These are phyloP conservation scores for Pythium rishiriense DNA, from an alignment of 352 stramenopile species.

Conservation along the genomic window DNA sequence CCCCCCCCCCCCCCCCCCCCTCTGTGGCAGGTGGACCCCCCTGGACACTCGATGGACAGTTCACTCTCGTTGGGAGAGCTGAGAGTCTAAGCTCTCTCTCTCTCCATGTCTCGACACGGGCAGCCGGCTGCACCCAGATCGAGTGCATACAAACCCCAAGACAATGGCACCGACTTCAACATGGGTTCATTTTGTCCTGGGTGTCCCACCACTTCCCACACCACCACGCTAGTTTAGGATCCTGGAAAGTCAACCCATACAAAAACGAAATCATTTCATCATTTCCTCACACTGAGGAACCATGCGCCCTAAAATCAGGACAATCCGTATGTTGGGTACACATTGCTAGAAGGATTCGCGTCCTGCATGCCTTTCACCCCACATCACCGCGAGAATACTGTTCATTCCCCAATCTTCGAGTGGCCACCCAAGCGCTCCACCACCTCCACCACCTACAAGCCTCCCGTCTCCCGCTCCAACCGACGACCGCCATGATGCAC, in stretches of 20 bases:
- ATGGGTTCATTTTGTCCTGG: conserved; percentile 13
- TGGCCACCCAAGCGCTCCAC: no score
- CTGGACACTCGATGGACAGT: no score
- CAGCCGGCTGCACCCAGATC: background rate
- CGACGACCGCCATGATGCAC: conserved; percentile 3
- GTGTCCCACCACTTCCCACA: conserved; percentile 4
- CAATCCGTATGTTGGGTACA: conserved; percentile 22
- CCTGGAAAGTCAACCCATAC: background rate
- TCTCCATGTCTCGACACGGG: no score
- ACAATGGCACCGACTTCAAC: conserved; percentile 15
- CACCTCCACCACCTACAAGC: background rate
- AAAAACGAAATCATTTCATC: conserved; percentile 3
- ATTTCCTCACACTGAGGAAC: background rate
- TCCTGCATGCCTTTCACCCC: no score
- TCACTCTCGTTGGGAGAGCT: no score
- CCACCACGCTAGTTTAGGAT: conserved; percentile 10
- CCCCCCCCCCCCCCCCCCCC: no score
- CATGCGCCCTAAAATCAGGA: background rate
- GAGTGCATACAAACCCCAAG: background rate
- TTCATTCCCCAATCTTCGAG: conserved; percentile 18
- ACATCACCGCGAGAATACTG: background rate
- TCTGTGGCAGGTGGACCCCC: no score
- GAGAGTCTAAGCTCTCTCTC: no score
- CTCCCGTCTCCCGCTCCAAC: background rate
- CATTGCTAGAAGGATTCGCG: background rate